Evolutionary conservation across 495 filamentous ascomycete species (phyloP), one percentile per base, ranked within the genome.

Genomic region (Penicillium mononematosum): DNA sequence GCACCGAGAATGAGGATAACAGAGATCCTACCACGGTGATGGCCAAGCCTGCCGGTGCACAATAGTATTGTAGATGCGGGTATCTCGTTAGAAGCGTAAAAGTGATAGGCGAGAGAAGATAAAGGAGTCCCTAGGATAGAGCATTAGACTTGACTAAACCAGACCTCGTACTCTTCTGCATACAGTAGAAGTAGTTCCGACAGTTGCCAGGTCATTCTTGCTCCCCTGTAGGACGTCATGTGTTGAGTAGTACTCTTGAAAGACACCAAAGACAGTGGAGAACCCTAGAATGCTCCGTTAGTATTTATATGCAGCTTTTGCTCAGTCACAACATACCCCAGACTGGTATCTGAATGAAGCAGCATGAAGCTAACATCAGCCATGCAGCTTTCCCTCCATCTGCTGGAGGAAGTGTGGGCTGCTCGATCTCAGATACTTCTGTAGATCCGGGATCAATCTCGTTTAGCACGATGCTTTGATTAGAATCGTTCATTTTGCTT

Each of bases 321-420:
- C 19, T 12, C 7, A 41, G 20, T 47, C 17, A 29, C 25, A 38
- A 63, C 70, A 61, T 65, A 86, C 85, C 85, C 84, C 85, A 90
- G 14, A 88, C 75, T 20, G 87, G 73, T 9, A 78, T 71, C 57
- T 90, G 85, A 27, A 88, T 73, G 50, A 85, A 65, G 68, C 85
- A 88, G 62, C 77, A 81, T 2, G 81, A 83, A 4, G 75, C 71
- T 2, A 90, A 72, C 58, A 85, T 84, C 16, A 87, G 66, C 83
- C 83, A 89, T 4, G 86, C 87, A 36, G 81, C 78, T 58, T 76
- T 82, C 17, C 86, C 87, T 24, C 75, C 71, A 65, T 90, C 86
- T 7, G 72, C 78, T 5, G 75, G 79, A 1, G 84, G 79, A n/a
- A 88, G 70, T 3, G 64, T 22, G 3, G 58, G 59, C 46, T 70